Percentiles rank a stretch among this genome's conserved stretches.
Evolutionary conservation across 441 rosid genomes (phyloP).

Genomic region (Populus hybrid): DNA sequence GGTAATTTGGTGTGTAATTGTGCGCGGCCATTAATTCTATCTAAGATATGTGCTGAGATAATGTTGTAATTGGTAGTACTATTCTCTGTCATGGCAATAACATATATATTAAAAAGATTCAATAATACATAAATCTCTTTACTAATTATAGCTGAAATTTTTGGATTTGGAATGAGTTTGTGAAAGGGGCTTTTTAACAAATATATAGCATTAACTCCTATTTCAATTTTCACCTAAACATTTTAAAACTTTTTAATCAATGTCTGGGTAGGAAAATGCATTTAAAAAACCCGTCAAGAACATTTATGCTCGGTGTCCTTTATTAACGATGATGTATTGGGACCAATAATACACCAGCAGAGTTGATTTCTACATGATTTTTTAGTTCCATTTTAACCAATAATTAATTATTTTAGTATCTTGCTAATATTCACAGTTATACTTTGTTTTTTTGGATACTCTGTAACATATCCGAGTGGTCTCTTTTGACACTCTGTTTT

Average conservation of each 20-base stretch:
- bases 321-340: no score
- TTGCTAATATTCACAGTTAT: not conserved
- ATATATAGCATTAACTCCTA: not conserved
- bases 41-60: not conserved
- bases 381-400: no score
- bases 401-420: not conserved
- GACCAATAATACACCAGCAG: no score
- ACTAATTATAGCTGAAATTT: not conserved
- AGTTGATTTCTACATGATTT: no score
- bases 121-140: no score
- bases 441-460: not conserved
- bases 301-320: not conserved
- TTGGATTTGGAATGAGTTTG: not conserved
- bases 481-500: no score
- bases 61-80: not conserved
- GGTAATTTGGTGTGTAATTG: not conserved
- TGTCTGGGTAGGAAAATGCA: not conserved
- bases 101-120: not conserved
- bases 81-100: not conserved
- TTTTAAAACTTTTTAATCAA: no score
- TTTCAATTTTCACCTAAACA: not conserved
- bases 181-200: not conserved
- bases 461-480: not conserved
- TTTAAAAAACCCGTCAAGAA: not conserved
- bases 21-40: not conserved